Percentiles rank a stretch among this genome's conserved stretches.
Evolutionary conservation across 176 grass and related monocot species (phyloP).

Genomic region (Eremochloa ophiuroides): DNA sequence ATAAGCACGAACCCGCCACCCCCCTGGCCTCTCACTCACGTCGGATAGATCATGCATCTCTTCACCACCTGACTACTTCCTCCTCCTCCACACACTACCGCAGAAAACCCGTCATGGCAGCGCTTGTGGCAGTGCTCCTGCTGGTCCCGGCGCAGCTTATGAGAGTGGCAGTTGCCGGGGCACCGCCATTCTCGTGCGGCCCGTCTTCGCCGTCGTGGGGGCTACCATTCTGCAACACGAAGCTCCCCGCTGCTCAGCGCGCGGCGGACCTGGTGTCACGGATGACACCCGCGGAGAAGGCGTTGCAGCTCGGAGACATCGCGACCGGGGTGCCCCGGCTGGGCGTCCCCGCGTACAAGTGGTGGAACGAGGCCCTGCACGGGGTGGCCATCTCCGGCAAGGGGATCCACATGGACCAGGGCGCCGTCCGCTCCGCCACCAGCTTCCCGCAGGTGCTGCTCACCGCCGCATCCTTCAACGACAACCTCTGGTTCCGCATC

Average conservation of each 20-base stretch:
- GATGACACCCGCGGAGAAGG: conserved; percentile 57
- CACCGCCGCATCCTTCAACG: conserved; percentile 71
- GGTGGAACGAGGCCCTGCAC: conserved; percentile 83
- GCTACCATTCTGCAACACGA: conserved; percentile 42
- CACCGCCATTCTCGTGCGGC: conserved; percentile 53
- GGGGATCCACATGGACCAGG: conserved; percentile 30
- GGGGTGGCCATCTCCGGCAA: conserved; percentile 59
- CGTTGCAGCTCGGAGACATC: conserved; percentile 47
- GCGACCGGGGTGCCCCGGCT: conserved; percentile 37
- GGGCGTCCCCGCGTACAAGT: conserved; percentile 58
- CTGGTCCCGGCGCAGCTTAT: not conserved
- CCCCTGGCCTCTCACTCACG: not conserved
- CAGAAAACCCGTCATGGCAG: not conserved
- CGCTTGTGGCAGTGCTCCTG: not conserved
- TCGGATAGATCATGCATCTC: not conserved
- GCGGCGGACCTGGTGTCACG: conserved; percentile 55
- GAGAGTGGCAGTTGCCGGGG: not conserved
- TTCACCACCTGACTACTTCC: not conserved
- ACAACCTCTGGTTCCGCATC: conserved; percentile 62
- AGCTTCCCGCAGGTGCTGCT: conserved; percentile 79
- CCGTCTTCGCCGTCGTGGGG: not conserved
- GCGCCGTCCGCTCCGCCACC: conserved; percentile 38
- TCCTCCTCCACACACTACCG: not conserved
- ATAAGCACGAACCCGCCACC: not conserved
- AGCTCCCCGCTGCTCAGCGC: conserved; percentile 13